Percentiles rank a stretch among this genome's conserved stretches.
Evolutionary conservation across 768 basidiomycete genomes (phyloP).

Genomic region (Trametes maxima): DNA sequence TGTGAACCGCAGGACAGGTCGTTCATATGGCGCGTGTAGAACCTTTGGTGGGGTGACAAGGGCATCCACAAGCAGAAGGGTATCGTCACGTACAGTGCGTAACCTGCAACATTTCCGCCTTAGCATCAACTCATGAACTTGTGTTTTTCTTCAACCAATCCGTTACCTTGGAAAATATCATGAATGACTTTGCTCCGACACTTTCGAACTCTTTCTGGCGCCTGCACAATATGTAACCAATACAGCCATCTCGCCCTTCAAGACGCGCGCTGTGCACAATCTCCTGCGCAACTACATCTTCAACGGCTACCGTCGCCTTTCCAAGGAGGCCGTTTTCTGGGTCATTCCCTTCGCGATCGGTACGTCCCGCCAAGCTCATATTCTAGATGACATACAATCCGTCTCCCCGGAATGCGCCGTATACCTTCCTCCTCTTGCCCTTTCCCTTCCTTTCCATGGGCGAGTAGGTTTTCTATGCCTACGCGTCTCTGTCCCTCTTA

Average conservation of each 20-base stretch:
- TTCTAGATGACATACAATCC: too few species aligned
- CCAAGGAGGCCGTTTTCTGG: slow-evolving; percentile 76
- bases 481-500: too few species aligned
- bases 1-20: neutral
- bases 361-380: slow-evolving; percentile 42
- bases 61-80: slow-evolving; percentile 73
- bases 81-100: slow-evolving; percentile 80
- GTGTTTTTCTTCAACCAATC: too few species aligned
- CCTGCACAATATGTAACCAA: neutral
- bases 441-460: neutral
- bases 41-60: slow-evolving; percentile 89
- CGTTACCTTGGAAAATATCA: too few species aligned
- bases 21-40: slow-evolving; percentile 46
- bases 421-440: neutral
- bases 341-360: slow-evolving; percentile 75
- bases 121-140: too few species aligned
- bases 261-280: slow-evolving; percentile 71
- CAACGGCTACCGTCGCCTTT: slow-evolving; percentile 82
- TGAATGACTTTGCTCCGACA: neutral
- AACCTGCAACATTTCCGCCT: too few species aligned
- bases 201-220: neutral
- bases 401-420: too few species aligned
- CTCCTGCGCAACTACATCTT: slow-evolving; percentile 77
- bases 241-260: slow-evolving; percentile 81
- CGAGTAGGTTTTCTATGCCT: neutral